Evolutionary conservation across 2,329 filamentous ascomycete species (phyloP).

Genomic region (Monilinia laxa): DNA sequence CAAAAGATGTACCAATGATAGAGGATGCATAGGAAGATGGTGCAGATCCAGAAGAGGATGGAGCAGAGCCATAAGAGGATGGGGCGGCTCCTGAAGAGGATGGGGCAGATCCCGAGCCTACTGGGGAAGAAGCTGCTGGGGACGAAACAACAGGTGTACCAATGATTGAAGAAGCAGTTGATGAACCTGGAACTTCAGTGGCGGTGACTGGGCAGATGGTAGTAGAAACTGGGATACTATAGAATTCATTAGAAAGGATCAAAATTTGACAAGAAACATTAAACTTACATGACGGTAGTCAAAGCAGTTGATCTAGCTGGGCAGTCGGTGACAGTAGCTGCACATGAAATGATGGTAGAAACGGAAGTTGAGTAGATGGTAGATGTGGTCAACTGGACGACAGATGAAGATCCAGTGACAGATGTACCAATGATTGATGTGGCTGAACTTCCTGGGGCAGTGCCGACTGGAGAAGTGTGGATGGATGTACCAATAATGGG

Average conservation of each 20-base stretch:
- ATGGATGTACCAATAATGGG: constrained; percentile 7
- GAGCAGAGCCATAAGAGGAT: background rate
- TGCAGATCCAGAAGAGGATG: background rate
- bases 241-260: background rate
- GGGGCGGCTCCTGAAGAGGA: background rate
- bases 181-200: constrained; percentile 13
- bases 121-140: background rate
- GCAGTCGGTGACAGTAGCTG: constrained; percentile 50
- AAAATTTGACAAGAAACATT: background rate
- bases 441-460: background rate
- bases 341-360: constrained; percentile 53
- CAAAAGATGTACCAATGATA: background rate
- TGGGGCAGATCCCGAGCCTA: no score
- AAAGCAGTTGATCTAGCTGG: constrained; percentile 45
- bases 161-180: background rate
- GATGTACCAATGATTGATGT: constrained; percentile 13
- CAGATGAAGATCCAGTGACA: constrained; percentile 4
- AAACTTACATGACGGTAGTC: constrained; percentile 42
- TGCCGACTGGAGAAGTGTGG: background rate
- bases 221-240: constrained; percentile 45
- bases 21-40: background rate
- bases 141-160: background rate
- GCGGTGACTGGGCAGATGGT: constrained; percentile 41
- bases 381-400: constrained; percentile 39
- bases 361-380: constrained; percentile 53